These are phyloP conservation scores for Elaeis oleifera DNA, from an alignment of 202 grass and related monocot genomes.

Conservation along the genomic window DNA sequence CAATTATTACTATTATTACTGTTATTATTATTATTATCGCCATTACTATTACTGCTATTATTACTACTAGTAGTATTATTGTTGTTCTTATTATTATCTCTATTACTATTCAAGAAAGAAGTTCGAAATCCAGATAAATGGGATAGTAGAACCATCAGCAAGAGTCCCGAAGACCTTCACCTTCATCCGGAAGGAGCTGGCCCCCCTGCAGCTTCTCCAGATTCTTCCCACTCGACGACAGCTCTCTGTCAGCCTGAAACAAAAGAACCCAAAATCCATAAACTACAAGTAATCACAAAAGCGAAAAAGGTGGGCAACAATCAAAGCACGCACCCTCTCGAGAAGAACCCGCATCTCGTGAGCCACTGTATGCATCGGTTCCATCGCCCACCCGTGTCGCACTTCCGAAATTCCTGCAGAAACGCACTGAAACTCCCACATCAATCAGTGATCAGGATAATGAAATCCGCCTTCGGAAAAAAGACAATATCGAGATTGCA, in stretches of 20 bases:
- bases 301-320: not conserved
- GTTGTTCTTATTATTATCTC: too few relatives aligned
- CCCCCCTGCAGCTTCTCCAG: slow-evolving; percentile 73
- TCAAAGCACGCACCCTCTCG: slow-evolving; percentile 52
- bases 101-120: too few relatives aligned
- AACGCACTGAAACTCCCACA: slow-evolving; percentile 49
- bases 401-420: slow-evolving; percentile 93
- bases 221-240: slow-evolving; percentile 60
- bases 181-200: slow-evolving; percentile 90
- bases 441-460: not conserved
- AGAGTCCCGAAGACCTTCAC: slow-evolving; percentile 83
- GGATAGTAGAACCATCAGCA: slow-evolving; percentile 31
- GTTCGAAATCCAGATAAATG: too few relatives aligned
- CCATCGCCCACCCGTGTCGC: slow-evolving; percentile 88
- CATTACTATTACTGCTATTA: too few relatives aligned
- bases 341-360: slow-evolving; percentile 83
- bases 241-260: slow-evolving; percentile 79
- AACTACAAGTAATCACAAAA: slow-evolving; percentile 6
- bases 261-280: slow-evolving; percentile 8
- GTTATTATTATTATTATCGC: too few relatives aligned
- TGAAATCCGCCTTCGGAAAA: too few relatives aligned
- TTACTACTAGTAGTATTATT: too few relatives aligned
- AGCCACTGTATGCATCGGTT: slow-evolving; percentile 60
- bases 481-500: not conserved
- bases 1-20: too few relatives aligned